Evolutionary conservation across 352 stramenopile genomes (phyloP).

Genomic region (Phytophthora europaea): DNA sequence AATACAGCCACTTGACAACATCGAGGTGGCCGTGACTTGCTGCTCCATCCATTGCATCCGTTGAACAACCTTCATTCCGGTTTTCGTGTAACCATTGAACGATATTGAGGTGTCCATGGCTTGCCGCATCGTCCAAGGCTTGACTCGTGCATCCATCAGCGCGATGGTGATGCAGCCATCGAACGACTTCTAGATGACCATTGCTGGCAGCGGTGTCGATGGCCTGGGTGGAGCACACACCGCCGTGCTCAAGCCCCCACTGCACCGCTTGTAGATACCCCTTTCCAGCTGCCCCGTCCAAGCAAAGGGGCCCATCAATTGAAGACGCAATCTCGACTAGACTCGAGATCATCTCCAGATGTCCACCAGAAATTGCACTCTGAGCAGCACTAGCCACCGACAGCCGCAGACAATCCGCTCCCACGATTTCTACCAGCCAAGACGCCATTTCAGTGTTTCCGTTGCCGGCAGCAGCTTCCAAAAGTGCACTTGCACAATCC

Average conservation of each 20-base stretch:
- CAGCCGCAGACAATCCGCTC: slow-evolving; percentile 20
- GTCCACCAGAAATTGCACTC: slow-evolving; percentile 30
- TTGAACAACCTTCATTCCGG: slow-evolving; percentile 29
- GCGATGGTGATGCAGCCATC: slow-evolving; percentile 34
- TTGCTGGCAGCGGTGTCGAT: slow-evolving; percentile 37
- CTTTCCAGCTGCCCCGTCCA: slow-evolving; percentile 30
- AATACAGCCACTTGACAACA: slow-evolving; percentile 46
- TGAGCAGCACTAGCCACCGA: slow-evolving; percentile 28
- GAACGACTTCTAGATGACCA: slow-evolving; percentile 33
- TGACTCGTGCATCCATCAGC: slow-evolving; percentile 26
- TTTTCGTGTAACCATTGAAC: slow-evolving; percentile 32
- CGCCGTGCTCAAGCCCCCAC: slow-evolving; percentile 33
- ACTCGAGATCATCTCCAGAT: slow-evolving; percentile 30
- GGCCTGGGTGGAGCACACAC: slow-evolving; percentile 18
- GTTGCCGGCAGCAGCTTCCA: slow-evolving; percentile 26
- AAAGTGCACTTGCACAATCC: slow-evolving; percentile 16
- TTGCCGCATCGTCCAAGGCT: slow-evolving; percentile 30
- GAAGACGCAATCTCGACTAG: slow-evolving; percentile 22
- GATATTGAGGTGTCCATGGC: slow-evolving; percentile 27
- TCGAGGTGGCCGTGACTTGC: slow-evolving; percentile 39
- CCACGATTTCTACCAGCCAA: slow-evolving; percentile 30
- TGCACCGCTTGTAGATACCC: slow-evolving; percentile 31
- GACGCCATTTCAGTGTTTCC: slow-evolving; percentile 22
- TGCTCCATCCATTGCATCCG: slow-evolving; percentile 43
- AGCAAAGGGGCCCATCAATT: slow-evolving; percentile 18